These are phyloP conservation scores for Fusarium verticillioides DNA, from an alignment of 2,329 filamentous ascomycete species.

Conservation along the genomic window DNA sequence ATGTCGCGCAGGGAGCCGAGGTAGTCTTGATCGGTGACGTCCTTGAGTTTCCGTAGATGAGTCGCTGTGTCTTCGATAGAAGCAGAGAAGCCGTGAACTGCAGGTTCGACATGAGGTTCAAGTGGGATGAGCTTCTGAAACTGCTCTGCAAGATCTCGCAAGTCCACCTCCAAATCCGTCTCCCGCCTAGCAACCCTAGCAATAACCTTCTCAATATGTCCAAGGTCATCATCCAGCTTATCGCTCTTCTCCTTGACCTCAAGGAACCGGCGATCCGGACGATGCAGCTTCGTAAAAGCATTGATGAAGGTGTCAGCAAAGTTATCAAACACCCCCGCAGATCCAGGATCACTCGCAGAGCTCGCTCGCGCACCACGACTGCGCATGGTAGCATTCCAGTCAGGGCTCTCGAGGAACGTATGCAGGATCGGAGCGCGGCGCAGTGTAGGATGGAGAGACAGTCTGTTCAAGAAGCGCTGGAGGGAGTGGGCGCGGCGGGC, in stretches of 20 bases:
- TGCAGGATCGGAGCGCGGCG: constrained; percentile 85
- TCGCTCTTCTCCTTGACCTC: constrained; percentile 93
- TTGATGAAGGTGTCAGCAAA: constrained; percentile 98
- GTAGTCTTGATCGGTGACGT: constrained; percentile 95
- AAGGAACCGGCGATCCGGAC: constrained; percentile 92
- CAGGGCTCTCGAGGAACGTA: constrained; percentile 88
- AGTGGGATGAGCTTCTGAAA: constrained; percentile 93
- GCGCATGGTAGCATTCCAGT: constrained; percentile 98
- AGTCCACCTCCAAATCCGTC: constrained; percentile 86
- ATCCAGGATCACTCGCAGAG: constrained; percentile 58
- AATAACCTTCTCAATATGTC: constrained; percentile 95
- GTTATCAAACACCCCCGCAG: constrained; percentile 86
- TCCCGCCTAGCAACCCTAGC: constrained; percentile 89
- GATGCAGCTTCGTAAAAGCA: constrained; percentile 95
- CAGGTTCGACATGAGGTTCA: constrained; percentile 85
- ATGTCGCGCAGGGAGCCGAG: constrained; percentile 92
- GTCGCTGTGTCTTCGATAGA: constrained; percentile 85
- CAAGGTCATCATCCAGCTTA: constrained; percentile 93
- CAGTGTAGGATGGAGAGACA: constrained; percentile 89
- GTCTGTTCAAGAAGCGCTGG: constrained; percentile 87
- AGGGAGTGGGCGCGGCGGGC: constrained; percentile 87
- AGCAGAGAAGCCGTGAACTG: constrained; percentile 86
- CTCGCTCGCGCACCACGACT: constrained; percentile 75
- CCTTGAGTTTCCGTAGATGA: constrained; percentile 83
- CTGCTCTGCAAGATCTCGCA: constrained; percentile 89